Evolutionary conservation across 192 early-diverging fungal genomes (phyloP).

Genomic region (Gonapodya prolifera): DNA sequence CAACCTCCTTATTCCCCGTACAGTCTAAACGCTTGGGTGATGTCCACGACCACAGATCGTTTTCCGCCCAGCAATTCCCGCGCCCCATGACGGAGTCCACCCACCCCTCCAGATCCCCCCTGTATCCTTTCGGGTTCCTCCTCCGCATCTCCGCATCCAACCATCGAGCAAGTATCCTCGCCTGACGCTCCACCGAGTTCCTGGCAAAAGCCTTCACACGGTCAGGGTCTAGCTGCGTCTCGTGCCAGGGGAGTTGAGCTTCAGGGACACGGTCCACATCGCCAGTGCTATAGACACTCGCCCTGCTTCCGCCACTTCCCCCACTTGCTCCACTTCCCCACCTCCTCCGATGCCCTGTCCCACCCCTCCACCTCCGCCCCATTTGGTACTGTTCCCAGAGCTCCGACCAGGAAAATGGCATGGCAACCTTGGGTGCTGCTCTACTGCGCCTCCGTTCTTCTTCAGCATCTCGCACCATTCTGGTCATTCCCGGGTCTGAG

Average conservation of each 20-base stretch:
- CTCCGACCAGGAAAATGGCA: background rate
- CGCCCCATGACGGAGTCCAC: background rate
- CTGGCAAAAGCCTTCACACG: background rate
- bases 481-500: background rate
- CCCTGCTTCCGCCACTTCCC: background rate
- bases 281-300: too few relatives aligned
- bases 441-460: background rate
- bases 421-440: background rate
- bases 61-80: too few relatives aligned
- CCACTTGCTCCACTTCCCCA: background rate
- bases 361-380: background rate
- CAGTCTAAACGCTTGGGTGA: too few relatives aligned
- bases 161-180: background rate
- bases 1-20: background rate
- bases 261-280: background rate
- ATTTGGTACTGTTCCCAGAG: background rate
- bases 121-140: background rate
- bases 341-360: too few relatives aligned
- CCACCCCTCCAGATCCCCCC: background rate
- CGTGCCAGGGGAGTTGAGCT: background rate
- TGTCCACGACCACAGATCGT: too few relatives aligned
- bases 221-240: background rate
- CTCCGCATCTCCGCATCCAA: background rate
- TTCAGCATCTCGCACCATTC: background rate
- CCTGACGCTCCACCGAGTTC: background rate